phyloP scores from a whole-genome alignment of 306 rosid species.

The Cucurbita argyrosperma region DNA sequence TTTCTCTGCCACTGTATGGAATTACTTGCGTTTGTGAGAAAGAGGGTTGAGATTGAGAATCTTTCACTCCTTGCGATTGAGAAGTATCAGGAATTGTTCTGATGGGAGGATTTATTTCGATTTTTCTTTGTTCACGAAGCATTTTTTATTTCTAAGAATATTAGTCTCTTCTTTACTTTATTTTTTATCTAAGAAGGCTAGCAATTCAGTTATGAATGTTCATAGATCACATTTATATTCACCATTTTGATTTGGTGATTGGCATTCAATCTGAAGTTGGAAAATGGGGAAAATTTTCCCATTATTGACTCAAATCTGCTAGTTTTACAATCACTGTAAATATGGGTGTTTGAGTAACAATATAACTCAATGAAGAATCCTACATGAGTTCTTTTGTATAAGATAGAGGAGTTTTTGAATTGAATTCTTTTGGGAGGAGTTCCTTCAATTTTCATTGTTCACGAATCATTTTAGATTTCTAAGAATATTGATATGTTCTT shows the following conservation, averaged over 20 bases:
- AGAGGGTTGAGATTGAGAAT: not conserved
- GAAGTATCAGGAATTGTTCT: not conserved
- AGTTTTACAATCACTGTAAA: no score
- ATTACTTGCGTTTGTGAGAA: not conserved
- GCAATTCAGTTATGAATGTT: not conserved
- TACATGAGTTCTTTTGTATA: not conserved
- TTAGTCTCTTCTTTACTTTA: not conserved
- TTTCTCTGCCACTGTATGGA: not conserved
- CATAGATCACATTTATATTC: not conserved
- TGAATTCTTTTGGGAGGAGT: not conserved
- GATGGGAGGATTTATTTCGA: not conserved
- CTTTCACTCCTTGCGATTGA: not conserved
- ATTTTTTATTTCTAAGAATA: not conserved
- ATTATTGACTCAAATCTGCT: not conserved
- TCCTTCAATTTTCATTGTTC: not conserved
- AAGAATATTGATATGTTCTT: not conserved
- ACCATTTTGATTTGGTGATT: not conserved
- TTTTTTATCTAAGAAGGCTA: not conserved
- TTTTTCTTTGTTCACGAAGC: not conserved
- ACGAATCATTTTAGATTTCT: not conserved
- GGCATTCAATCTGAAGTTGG: not conserved
- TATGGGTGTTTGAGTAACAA: not conserved
- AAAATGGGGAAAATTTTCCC: not conserved
- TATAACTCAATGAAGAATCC: not conserved
- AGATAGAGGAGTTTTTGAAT: not conserved